phyloP scores from a whole-genome alignment of 1,139 yeast genomes.

The Yamadazyma aaseri region DNA sequence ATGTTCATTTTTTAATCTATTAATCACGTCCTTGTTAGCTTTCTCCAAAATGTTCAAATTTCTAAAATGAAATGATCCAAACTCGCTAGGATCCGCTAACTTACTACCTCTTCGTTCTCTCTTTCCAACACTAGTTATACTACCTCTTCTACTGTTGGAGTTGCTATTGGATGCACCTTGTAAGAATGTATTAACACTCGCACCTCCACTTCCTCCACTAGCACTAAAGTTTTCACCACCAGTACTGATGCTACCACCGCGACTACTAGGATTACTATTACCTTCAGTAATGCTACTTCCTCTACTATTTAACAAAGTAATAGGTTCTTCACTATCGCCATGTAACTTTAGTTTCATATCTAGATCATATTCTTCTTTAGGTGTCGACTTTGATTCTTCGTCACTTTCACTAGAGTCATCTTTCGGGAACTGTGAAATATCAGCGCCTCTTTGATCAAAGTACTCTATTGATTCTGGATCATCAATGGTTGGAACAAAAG shows the following conservation, averaged over 20 bases:
- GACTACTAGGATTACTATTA: not conserved
- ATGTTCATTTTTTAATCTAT: conserved; percentile 81
- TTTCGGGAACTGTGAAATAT: conserved; percentile 56
- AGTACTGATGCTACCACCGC: conserved; percentile 4
- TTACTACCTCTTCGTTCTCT: conserved; percentile 67
- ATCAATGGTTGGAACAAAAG: conserved; percentile 77
- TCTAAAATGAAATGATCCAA: conserved; percentile 90
- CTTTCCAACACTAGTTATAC: conserved; percentile 25
- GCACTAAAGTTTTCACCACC: conserved; percentile 1
- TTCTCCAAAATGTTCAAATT: conserved; percentile 87
- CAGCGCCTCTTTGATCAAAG: conserved; percentile 90
- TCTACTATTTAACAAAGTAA: conserved; percentile 4
- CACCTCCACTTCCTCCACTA: not conserved
- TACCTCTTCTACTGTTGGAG: conserved; percentile 13
- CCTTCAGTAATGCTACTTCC: conserved; percentile 3
- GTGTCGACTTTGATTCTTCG: conserved; percentile 11
- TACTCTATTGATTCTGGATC: conserved; percentile 90
- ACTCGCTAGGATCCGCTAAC: conserved; percentile 73
- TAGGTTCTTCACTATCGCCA: conserved; percentile 5
- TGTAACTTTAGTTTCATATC: not conserved
- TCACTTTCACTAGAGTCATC: conserved; percentile 40
- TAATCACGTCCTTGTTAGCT: conserved; percentile 91
- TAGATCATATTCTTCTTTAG: conserved; percentile 15
- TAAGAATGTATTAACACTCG: not conserved
- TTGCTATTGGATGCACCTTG: conserved; percentile 1